Percentiles rank a stretch among this genome's conserved stretches.
These are phyloP conservation scores for Cyberlindnera americana DNA, from an alignment of 805 yeast genomes.

Conservation along the genomic window DNA sequence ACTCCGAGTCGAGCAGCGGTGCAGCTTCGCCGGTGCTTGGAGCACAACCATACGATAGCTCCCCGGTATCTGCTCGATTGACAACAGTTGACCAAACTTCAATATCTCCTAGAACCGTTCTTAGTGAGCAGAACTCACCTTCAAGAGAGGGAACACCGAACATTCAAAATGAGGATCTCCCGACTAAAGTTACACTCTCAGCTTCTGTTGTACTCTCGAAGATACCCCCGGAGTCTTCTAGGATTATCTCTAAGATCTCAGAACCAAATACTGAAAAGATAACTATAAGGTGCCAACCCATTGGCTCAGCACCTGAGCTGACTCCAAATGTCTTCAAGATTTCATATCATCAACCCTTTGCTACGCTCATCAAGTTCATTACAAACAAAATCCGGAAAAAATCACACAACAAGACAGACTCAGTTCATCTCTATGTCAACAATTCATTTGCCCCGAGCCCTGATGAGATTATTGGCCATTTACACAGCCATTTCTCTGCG, in stretches of 20 bases:
- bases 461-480: constrained; percentile 39
- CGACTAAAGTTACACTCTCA: constrained; percentile 22
- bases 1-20: constrained; percentile 24
- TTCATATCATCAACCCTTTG: constrained; percentile 42
- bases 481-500: constrained; percentile 34
- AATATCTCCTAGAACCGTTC: not conserved
- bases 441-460: constrained; percentile 45
- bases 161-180: constrained; percentile 21
- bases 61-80: not conserved
- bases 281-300: constrained; percentile 53
- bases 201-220: constrained; percentile 24
- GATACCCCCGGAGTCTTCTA: constrained; percentile 21
- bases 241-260: constrained; percentile 14
- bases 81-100: not conserved
- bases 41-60: constrained; percentile 3
- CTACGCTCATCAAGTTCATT: constrained; percentile 44
- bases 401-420: constrained; percentile 14
- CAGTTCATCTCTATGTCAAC: constrained; percentile 40
- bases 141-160: constrained; percentile 6
- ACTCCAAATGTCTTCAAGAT: constrained; percentile 49
- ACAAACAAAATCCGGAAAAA: constrained; percentile 35
- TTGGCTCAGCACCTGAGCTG: constrained; percentile 53
- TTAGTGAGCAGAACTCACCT: not conserved
- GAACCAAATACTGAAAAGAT: constrained; percentile 24
- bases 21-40: constrained; percentile 10